Evolutionary conservation across 192 early-diverging fungal genomes (phyloP), one percentile per base, ranked within the genome.

Genomic region (Diversispora eburnea): DNA sequence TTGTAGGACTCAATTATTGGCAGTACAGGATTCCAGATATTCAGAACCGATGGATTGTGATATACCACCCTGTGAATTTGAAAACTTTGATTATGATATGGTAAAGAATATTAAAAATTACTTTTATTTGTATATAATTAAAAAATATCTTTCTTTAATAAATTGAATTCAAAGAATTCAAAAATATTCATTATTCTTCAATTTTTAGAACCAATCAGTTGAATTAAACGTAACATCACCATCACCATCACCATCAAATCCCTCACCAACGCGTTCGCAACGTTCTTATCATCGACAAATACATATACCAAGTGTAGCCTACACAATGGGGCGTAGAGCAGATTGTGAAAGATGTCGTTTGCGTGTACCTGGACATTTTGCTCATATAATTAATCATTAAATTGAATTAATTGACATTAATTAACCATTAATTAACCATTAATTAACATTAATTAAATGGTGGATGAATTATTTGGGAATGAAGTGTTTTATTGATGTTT

Each of bases 271-370:
- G 59, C 25, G 61, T 8, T 8, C 39, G 13, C 69, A 58, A 47
- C 49, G 49, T 19, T 46, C 22, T 56, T 10, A 47, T 13, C 39
- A 71, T 43, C 55, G 69, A 9, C 42, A 25, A 4, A 39, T 8
- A 57, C 33, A 12, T 8, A 17, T 4, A 5, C 33, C 43, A 22
- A 19, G 42, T 47, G 9, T 71, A 59, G 33, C 56, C 25, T 71
- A 22, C 46, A 71, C 75, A 9, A 82, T 82, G 80, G 80, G 80
- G 4, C 79, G 47, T 63, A 68, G 80, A 19, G 39, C 65, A 12
- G 80, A 82, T 67, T 82, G 80, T 71, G 80, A 82, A 67, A 82
- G 80, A 67, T 82, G 80, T 48, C 75, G 64, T 25, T 64, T 70
- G n/a, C 65, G 71, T 3, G 58, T 79, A 17, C 80, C 78, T 8